Base-by-base conservation (phyloP, 768 basidiomycete species). In the Mycena albidolilacea region DNA sequence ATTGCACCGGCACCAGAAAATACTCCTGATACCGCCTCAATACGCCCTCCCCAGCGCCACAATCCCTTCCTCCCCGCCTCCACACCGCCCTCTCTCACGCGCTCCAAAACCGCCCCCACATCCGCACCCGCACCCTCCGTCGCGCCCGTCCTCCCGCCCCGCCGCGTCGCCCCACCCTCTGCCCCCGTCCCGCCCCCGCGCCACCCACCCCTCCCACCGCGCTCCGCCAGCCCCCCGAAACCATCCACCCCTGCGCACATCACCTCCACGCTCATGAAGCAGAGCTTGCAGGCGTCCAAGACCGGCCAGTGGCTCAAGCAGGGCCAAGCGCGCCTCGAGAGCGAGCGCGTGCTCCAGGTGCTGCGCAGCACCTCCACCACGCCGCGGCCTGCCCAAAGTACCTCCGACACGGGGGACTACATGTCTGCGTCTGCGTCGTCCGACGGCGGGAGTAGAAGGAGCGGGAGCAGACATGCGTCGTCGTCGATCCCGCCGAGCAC, bases 251-350 rank as follows among this genome's bases (percentile, higher is more conserved):
- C 83, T 2, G 74, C 81, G 0, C 91, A 93, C 66, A 81, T 89
- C 38, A 90, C 90, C 30, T 92, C 90, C 12, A 86, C 87, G 0
- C 82, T 93, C n/a, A 93, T 93, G 83, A 88, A 88, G 71, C 93
- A 95, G 80, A 91, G 90, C 23, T 82, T 95, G 0, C 90, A 92
- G 64, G 94, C 94, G 7, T 90, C 89, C 69, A 93, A 93, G 77
- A 88, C 89, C 0, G 94, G 89, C 1, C 91, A 93, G 79, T 87
- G 87, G 5, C 84, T 93, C 81, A 93, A 94, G 80, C 88, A 89
- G 60, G 90, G 89, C 0, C 91, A 94, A 76, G 89, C 89, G 52
- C 86, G 88, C 73, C 84, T 93, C 19, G 92, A 93, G 79, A 88
- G 89, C 74, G 91, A 92, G 78, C 85, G 93, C 11, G 88, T 94